These are phyloP conservation scores for Chaetothyriales sp. DNA, from an alignment of 2,329 filamentous ascomycete genomes.

Conservation along the genomic window DNA sequence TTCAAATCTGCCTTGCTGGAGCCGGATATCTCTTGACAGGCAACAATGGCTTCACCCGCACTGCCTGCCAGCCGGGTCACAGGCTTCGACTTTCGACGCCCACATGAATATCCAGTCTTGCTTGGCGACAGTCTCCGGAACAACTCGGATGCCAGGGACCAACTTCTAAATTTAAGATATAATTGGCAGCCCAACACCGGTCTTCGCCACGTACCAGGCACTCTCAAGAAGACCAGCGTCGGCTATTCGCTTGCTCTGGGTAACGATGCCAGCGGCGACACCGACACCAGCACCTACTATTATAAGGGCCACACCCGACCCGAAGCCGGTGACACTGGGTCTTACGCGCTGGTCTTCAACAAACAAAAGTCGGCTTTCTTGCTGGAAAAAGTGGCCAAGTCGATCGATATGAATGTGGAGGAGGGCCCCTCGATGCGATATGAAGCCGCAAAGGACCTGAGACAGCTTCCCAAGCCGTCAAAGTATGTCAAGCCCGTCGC, in stretches of 20 bases:
- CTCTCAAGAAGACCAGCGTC: conserved; percentile 8
- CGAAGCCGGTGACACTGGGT: conserved; percentile 19
- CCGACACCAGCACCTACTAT: conserved; percentile 2
- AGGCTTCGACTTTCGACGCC: conserved; percentile 13
- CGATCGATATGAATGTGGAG: conserved; percentile 75
- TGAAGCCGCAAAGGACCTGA: conserved; percentile 7
- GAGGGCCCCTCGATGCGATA: conserved; percentile 39
- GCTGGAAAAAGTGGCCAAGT: conserved; percentile 67
- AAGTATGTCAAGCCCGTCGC: conserved; percentile 14
- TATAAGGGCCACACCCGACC: conserved; percentile 1
- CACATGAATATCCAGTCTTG: conserved; percentile 34
- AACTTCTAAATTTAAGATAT: conserved; percentile 31
- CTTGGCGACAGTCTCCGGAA: conserved; percentile 30
- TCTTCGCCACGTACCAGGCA: conserved; percentile 12
- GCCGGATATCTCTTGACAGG: not conserved
- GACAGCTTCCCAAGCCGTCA: conserved; percentile 5
- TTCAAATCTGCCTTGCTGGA: not conserved
- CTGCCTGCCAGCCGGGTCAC: not conserved
- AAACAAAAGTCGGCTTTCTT: conserved; percentile 60
- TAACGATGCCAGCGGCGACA: conserved; percentile 4
- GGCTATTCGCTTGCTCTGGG: conserved; percentile 8
- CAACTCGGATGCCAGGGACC: conserved; percentile 16
- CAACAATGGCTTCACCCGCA: not conserved
- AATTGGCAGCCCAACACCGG: conserved; percentile 32
- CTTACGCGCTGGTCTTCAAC: conserved; percentile 57